Conservation (phyloP, 2,329 filamentous ascomycete genomes). For the Aspergillus tanneri region DNA sequence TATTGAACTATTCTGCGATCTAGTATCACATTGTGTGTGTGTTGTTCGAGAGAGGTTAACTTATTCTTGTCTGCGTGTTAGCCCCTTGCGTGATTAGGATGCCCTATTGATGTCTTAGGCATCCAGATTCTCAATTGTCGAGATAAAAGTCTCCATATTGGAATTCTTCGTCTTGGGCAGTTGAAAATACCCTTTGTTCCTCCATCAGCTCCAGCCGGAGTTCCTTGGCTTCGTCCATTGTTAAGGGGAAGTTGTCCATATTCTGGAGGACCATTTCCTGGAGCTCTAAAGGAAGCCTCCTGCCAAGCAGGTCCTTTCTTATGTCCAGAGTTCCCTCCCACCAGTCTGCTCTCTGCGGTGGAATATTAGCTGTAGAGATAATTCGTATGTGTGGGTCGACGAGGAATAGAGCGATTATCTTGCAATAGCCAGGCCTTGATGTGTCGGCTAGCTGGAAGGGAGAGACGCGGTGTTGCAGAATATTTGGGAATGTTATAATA, state of each 20-base stretch:
- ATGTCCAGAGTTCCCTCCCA: conserved; percentile 28
- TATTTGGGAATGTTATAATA: conserved; percentile 14
- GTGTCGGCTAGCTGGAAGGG: conserved; percentile 52
- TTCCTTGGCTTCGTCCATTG: conserved; percentile 39
- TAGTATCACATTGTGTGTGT: too few species aligned
- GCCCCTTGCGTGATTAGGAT: too few species aligned
- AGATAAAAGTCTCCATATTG: conserved; percentile 15
- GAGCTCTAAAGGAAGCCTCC: conserved; percentile 24
- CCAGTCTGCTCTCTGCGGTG: conserved; percentile 53
- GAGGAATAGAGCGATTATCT: conserved; percentile 59
- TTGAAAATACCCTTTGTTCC: conserved; percentile 29
- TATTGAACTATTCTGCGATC: too few species aligned
- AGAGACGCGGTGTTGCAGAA: conserved; percentile 53
- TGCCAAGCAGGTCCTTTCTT: conserved; percentile 13
- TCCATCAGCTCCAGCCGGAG: conserved; percentile 42
- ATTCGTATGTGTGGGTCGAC: conserved; percentile 56
- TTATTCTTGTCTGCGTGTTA: too few species aligned
- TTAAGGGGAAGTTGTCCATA: conserved; percentile 25
- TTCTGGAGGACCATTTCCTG: conserved; percentile 29
- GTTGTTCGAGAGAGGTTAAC: too few species aligned
- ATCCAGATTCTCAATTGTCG: too few species aligned
- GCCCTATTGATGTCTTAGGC: too few species aligned
- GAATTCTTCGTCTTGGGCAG: conserved; percentile 13
- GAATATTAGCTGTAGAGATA: conserved; percentile 53
- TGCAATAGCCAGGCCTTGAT: conserved; percentile 55